Percentiles rank a stretch among this genome's conserved stretches.
phyloP scores from a whole-genome alignment of 148 eudicot genomes.

The Fagopyrum homotropicum region DNA sequence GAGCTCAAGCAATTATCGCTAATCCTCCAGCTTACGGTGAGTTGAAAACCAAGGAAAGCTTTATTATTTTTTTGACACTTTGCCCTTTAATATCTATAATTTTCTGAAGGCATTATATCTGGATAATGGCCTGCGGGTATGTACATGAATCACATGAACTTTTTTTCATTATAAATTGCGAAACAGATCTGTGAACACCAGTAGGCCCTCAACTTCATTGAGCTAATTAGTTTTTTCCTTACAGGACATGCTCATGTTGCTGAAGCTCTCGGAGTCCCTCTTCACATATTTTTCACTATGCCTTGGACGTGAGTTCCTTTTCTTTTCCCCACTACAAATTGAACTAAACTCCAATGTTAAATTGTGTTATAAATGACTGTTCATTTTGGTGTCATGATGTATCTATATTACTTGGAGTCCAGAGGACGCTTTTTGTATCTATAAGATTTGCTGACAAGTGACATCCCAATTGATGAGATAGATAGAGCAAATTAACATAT shows the following conservation, averaged over 20 bases:
- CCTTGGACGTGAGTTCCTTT: conserved; percentile 86
- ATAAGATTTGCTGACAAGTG: neutral
- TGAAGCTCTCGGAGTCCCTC: conserved; percentile 91
- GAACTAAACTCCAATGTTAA: neutral
- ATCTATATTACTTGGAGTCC: no score
- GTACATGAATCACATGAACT: neutral
- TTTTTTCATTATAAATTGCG: neutral
- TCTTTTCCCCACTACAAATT: neutral
- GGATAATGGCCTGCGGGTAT: neutral
- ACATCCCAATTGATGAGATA: neutral
- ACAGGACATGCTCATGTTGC: conserved; percentile 94
- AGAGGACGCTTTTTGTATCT: neutral
- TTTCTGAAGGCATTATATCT: neutral
- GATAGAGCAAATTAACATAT: neutral
- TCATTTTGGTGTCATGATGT: neutral
- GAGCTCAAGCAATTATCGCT: conserved; percentile 90
- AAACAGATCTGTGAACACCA: neutral
- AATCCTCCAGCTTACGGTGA: conserved; percentile 92
- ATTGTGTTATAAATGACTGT: neutral
- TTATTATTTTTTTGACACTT: neutral
- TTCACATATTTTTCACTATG: conserved; percentile 91
- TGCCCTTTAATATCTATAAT: neutral
- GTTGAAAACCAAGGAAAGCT: conserved; percentile 13
- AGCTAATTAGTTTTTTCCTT: conserved; percentile 12
- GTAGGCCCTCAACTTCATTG: neutral